These are phyloP conservation scores for Protomyces inouyei DNA, from an alignment of 1,139 yeast genomes.

Conservation along the genomic window DNA sequence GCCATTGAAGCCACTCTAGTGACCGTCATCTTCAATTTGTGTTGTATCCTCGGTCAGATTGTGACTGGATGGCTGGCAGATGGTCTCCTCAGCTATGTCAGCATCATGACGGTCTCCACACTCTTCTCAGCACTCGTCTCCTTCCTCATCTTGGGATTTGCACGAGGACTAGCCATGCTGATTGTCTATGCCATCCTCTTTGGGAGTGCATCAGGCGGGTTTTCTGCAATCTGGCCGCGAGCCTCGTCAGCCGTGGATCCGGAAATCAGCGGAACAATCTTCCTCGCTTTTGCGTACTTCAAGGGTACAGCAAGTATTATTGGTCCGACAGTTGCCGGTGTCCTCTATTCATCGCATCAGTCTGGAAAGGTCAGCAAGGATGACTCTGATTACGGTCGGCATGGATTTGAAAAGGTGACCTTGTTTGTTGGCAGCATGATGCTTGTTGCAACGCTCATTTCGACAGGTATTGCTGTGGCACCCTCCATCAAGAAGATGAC, in stretches of 20 bases:
- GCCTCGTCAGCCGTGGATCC: constrained; percentile 9
- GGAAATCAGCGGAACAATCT: constrained; percentile 14
- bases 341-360: not conserved
- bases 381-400: not conserved
- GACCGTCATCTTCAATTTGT: constrained; percentile 5
- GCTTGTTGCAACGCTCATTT: not conserved
- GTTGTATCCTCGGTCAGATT: constrained; percentile 7
- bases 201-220: constrained; percentile 13
- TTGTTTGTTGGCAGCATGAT: not conserved
- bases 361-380: not conserved
- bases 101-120: constrained; percentile 10
- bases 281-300: constrained; percentile 11
- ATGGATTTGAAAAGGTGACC: not conserved
- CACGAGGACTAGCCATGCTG: constrained; percentile 3
- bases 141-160: constrained; percentile 15
- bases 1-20: constrained; percentile 13
- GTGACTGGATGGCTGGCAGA: constrained; percentile 12
- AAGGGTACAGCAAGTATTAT: constrained; percentile 10
- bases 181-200: constrained; percentile 6
- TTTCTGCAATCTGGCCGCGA: constrained; percentile 11
- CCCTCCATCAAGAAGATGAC: not conserved
- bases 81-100: not conserved
- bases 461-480: not conserved
- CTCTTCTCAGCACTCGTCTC: constrained; percentile 5
- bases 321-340: constrained; percentile 15